phyloP scores from a whole-genome alignment of 2,329 filamentous ascomycete genomes.

The Diaporthe eres region DNA sequence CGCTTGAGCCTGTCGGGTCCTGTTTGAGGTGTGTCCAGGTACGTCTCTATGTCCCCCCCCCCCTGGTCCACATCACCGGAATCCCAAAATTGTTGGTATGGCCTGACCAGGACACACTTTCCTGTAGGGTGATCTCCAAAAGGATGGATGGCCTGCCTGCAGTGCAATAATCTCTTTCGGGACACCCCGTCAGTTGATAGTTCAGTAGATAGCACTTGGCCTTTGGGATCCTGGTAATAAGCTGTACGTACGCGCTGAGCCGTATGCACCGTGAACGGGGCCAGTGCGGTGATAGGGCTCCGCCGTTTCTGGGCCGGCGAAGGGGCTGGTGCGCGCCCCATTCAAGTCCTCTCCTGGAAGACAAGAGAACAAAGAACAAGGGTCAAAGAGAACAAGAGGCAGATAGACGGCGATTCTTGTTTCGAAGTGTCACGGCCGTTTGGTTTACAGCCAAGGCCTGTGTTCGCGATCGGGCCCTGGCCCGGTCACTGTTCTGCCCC shows the following conservation, averaged over 20 bases:
- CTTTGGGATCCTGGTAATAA: background rate
- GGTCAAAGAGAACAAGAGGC: conserved; percentile 14
- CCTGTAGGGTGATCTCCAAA: background rate
- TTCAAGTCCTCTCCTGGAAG: background rate
- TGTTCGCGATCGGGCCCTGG: conserved; percentile 5
- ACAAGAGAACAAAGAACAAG: conserved; percentile 9
- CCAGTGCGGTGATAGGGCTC: conserved; percentile 5
- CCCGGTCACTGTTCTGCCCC: background rate
- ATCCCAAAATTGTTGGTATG: background rate
- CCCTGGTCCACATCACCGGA: background rate
- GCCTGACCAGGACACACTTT: background rate
- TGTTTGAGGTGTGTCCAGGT: background rate
- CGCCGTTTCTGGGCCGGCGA: background rate
- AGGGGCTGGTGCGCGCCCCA: conserved; percentile 9
- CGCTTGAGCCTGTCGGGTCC: conserved; percentile 8
- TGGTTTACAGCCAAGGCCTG: conserved; percentile 29
- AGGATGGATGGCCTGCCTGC: background rate
- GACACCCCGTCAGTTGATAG: background rate
- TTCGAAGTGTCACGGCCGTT: conserved; percentile 1
- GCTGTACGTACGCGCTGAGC: background rate
- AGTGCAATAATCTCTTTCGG: background rate
- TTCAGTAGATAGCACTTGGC: background rate
- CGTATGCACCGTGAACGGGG: background rate
- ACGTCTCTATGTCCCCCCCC: background rate
- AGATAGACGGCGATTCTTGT: conserved; percentile 16